These are phyloP conservation scores for Cucurbitaria berberidis DNA, from an alignment of 2,329 filamentous ascomycete species.

Conservation along the genomic window DNA sequence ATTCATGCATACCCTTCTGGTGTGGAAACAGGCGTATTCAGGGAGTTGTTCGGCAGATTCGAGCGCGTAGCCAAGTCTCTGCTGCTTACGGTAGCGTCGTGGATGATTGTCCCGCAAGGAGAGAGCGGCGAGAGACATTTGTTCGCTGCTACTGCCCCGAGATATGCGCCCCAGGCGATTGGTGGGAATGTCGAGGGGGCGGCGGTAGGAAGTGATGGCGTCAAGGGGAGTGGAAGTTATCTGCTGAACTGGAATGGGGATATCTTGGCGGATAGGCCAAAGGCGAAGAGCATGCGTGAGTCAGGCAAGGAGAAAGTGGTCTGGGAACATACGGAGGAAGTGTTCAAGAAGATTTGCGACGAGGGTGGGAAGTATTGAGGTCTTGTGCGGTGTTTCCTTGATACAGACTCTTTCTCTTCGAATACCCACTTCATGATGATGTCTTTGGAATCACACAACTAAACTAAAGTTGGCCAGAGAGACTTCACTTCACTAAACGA, in stretches of 20 bases:
- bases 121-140: slow-evolving; percentile 46
- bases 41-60: slow-evolving; percentile 16
- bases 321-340: slow-evolving; percentile 42
- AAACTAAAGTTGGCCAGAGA: no score
- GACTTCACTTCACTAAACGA: no score
- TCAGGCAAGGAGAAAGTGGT: slow-evolving; percentile 35
- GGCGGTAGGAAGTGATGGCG: slow-evolving; percentile 29
- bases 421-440: not conserved
- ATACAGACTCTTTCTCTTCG: not conserved
- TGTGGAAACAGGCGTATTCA: slow-evolving; percentile 29
- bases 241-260: slow-evolving; percentile 34
- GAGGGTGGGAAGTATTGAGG: slow-evolving; percentile 26
- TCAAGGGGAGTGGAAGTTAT: slow-evolving; percentile 36
- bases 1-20: slow-evolving; percentile 36
- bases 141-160: slow-evolving; percentile 35
- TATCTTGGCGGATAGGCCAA: slow-evolving; percentile 21
- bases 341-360: slow-evolving; percentile 37
- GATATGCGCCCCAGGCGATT: slow-evolving; percentile 26
- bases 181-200: slow-evolving; percentile 12
- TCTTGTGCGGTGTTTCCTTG: not conserved
- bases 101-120: slow-evolving; percentile 24
- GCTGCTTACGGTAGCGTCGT: slow-evolving; percentile 8
- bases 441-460: no score
- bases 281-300: slow-evolving; percentile 23
- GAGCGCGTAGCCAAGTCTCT: slow-evolving; percentile 8